Evolutionary conservation across 2,329 filamentous ascomycete genomes (phyloP).

Genomic region (Neurospora crassa): DNA sequence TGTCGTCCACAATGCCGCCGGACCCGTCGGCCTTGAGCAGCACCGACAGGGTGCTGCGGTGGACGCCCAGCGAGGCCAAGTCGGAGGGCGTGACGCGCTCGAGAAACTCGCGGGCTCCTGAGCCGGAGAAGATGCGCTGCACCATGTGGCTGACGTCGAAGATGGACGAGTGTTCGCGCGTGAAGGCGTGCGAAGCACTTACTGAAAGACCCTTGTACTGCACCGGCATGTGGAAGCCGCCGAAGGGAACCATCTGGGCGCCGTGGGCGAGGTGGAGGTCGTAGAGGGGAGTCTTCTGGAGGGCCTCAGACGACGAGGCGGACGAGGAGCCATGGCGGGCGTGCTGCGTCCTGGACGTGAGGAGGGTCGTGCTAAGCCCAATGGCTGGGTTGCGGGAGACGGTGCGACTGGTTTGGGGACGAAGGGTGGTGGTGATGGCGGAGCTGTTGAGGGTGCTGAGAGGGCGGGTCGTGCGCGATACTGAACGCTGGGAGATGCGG

Average conservation of each 20-base stretch:
- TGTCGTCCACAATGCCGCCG: constrained; percentile 92
- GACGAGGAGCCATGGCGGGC: constrained; percentile 17
- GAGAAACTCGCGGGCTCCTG: constrained; percentile 71
- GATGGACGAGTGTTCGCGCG: constrained; percentile 74
- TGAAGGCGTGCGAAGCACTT: constrained; percentile 81
- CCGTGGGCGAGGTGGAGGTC: constrained; percentile 50
- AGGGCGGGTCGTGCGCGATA: background rate
- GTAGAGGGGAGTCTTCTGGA: constrained; percentile 27
- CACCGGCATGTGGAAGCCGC: constrained; percentile 85
- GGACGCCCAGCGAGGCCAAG: constrained; percentile 50
- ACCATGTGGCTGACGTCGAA: constrained; percentile 98
- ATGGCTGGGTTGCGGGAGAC: background rate
- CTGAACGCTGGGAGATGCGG: constrained; percentile 2
- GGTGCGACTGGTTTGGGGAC: background rate
- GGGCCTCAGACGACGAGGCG: constrained; percentile 11
- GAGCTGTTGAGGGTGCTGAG: background rate
- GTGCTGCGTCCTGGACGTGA: constrained; percentile 1
- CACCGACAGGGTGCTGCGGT: constrained; percentile 74
- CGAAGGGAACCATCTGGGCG: constrained; percentile 95
- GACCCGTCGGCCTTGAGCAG: constrained; percentile 66
- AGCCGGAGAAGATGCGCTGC: constrained; percentile 76
- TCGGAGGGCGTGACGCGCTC: constrained; percentile 75
- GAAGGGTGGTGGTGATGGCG: background rate
- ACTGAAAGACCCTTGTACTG: constrained; percentile 74
- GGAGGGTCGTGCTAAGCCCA: background rate